Base-by-base conservation (phyloP, 805 yeast genomes). In the Candida nanaspora region DNA sequence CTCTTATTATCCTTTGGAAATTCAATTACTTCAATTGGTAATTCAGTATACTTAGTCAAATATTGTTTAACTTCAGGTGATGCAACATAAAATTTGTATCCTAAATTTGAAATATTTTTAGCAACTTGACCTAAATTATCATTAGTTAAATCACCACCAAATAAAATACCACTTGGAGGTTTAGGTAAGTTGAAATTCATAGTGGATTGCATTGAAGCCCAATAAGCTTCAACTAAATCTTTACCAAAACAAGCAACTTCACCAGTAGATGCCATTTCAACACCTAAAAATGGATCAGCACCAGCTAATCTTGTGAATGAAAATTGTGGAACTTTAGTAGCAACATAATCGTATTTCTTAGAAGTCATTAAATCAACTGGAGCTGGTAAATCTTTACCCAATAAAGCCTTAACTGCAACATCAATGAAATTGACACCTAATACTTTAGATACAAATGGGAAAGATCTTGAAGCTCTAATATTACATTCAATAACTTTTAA, bases 191-290 rank as follows among this genome's bases (percentile, higher is more conserved):
- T 75, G 80, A 93, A 93, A 75, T 91, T 91, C 97, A 89, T 93
- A 32, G 96, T 88, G 38, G 96, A 77, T 73, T 93, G 97, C 55
- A 91, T 79, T 14, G 98, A 82, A 35, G 97, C 83, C 98, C 98
- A 93, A 76, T 93, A 93, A 28, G 98, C 96, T 66, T 93, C 98
- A 42, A 74, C 55, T 47, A 83, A 63, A 63, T 86, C 82, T 46
- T 71, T 71, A 53, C 99, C 99, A 61, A 93, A 93, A 61, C 96
- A 86, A 25, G 98, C 98, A 61, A 93, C 85, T 69, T 93, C 99
- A 65, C 99, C 99, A 39, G 99, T 93, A 11, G 98, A 89, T 6
- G 98, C 82, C 99, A 93, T 93, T 70, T 93, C 99, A 51, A 93
- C 98, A 49, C 98, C 98, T 59, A 93, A 74, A 75, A 86, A 89